Evolutionary conservation across 352 stramenopile genomes (phyloP).

Genomic region (Globisporangium apiculatum): DNA sequence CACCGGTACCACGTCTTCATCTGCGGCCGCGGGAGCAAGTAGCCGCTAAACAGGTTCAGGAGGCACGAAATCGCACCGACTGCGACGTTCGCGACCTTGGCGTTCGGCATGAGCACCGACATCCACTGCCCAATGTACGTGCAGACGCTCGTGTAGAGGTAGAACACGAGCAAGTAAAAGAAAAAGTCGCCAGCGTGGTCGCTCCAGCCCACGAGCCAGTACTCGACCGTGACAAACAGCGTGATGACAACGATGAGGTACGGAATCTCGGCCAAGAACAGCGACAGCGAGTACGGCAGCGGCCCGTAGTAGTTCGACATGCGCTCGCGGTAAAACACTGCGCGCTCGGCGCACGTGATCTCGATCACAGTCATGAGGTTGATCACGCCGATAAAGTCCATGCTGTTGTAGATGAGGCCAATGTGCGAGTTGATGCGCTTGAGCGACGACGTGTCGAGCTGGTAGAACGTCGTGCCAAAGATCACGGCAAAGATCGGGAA

Average conservation of each 20-base stretch:
- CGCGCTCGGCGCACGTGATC: constrained; percentile 32
- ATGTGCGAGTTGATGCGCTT: constrained; percentile 46
- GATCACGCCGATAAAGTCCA: constrained; percentile 58
- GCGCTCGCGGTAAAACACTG: constrained; percentile 49
- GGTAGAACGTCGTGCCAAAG: constrained; percentile 63
- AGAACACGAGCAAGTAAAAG: constrained; percentile 20
- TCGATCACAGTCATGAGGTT: constrained; percentile 56
- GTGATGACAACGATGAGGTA: constrained; percentile 22
- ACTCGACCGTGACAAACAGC: constrained; percentile 34
- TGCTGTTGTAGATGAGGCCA: constrained; percentile 56
- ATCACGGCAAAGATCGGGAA: constrained; percentile 52
- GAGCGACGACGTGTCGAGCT: constrained; percentile 31
- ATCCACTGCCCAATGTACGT: constrained; percentile 30
- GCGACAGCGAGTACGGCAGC: constrained; percentile 30
- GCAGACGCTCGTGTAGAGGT: constrained; percentile 12
- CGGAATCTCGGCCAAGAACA: constrained; percentile 35
- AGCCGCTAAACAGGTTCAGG: constrained; percentile 42
- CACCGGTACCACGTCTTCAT: constrained; percentile 23
- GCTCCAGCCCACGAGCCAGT: constrained; percentile 39
- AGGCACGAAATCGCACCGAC: constrained; percentile 33
- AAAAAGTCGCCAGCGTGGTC: constrained; percentile 24
- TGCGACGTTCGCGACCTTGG: constrained; percentile 45
- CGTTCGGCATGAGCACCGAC: constrained; percentile 35
- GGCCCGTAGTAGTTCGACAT: constrained; percentile 45
- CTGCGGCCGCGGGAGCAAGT: constrained; percentile 13